Evolutionary conservation across 495 filamentous ascomycete genomes (phyloP), one percentile per base, ranked within the genome.

Genomic region (Aspergillus incahuasiensis): DNA sequence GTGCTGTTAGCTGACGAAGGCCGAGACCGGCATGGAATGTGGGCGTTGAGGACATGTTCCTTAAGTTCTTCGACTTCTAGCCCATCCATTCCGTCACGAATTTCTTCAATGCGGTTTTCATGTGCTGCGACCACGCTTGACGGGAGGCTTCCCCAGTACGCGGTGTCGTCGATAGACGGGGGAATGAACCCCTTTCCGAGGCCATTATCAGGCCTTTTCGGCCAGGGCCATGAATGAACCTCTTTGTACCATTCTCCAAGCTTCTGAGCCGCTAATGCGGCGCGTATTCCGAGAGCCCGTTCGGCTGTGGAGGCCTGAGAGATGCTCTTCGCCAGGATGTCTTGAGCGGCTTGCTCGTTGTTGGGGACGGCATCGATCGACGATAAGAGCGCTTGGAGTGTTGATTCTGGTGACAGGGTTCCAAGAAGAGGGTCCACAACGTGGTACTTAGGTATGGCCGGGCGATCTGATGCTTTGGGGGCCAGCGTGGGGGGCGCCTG

Each of bases 51-150:
- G 58, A 97, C 89, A 67, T 91, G 90, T 45, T 79, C 81, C 73
- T 97, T 97, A 62, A 97, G 83, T 61, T 95, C 91, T 58, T 96
- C 91, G 43, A 98, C 79, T 50, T 91, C 83, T 44, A 98, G 74
- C 40, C 81, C 79, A 19, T 92, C 89, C 76, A 97, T 82, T 47
- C 83, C 86, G 46, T 84, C 81, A 19, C 75, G 75, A 58, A 98
- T 96, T 50, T 86, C 82, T 34, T 92, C 87, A 21, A 95, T 79
- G 24, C 92, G 80, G 35, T 68, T 72, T 63, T 92, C 88, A 65
- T 94, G 91, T 48, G 73, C 64, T 25, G 79, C 67, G 0, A 92
- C 84, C 24, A 83, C 72, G 5, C 69, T 63, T 18, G 77, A 79
- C 18, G 81, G 79, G 22, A 96, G 72, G 60, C 85, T 85, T 5